These are phyloP conservation scores for Pichiaceae sp. DNA, from an alignment of 1,139 yeast genomes.

Conservation along the genomic window DNA sequence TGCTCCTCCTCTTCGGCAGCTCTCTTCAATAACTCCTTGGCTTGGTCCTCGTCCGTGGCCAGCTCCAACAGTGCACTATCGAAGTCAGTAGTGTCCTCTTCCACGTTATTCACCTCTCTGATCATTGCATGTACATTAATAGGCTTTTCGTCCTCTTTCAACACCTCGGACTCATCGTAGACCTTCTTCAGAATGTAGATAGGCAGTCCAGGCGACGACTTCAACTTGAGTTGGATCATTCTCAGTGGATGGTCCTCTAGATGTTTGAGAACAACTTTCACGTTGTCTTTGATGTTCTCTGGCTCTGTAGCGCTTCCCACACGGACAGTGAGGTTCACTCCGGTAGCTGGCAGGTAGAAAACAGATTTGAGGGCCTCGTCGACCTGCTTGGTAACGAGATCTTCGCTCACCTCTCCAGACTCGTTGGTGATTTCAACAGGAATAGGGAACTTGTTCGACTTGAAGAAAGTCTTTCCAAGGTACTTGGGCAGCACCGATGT, in stretches of 20 bases:
- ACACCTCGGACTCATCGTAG: constrained; percentile 34
- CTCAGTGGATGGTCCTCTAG: constrained; percentile 44
- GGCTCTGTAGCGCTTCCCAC: constrained; percentile 47
- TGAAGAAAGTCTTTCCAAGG: constrained; percentile 73
- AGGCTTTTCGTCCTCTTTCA: background rate
- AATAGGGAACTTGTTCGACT: constrained; percentile 58
- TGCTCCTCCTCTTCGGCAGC: constrained; percentile 1
- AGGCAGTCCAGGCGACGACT: constrained; percentile 76
- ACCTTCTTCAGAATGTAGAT: constrained; percentile 61
- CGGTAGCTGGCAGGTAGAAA: constrained; percentile 64
- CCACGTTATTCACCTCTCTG: background rate
- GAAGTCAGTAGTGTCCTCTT: background rate
- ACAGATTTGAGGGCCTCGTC: constrained; percentile 52
- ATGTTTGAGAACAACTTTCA: constrained; percentile 41
- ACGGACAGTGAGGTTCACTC: constrained; percentile 57
- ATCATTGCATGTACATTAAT: background rate
- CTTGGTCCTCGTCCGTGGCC: constrained; percentile 17
- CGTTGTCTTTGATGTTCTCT: constrained; percentile 37
- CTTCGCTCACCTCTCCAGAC: constrained; percentile 34
- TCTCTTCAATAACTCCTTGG: constrained; percentile 7
- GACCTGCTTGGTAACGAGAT: constrained; percentile 51
- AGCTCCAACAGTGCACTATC: background rate
- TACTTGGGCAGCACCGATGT: constrained; percentile 74
- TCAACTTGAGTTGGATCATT: constrained; percentile 61
- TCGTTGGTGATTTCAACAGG: constrained; percentile 41